Conservation (phyloP, 768 basidiomycete species). For the Amanita inopinata region DNA sequence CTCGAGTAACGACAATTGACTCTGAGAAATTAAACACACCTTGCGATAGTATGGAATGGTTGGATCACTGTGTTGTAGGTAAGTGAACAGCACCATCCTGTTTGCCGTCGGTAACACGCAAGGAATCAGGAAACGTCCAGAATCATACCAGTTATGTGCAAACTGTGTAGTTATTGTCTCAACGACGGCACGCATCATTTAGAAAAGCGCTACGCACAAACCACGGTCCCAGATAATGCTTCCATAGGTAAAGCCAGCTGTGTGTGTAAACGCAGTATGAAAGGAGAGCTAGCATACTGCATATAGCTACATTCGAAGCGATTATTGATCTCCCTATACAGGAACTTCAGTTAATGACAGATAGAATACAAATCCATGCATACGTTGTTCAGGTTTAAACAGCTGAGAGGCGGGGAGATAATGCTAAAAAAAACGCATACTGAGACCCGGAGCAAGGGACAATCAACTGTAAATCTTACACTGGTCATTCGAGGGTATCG, state of each 20-base stretch:
- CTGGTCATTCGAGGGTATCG: conserved; percentile 34
- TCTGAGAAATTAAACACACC: conserved; percentile 13
- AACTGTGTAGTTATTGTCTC: conserved; percentile 20
- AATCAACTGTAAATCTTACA: conserved; percentile 22
- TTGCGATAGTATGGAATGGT: conserved; percentile 50
- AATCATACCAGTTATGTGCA: conserved; percentile 33
- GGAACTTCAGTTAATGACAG: background rate
- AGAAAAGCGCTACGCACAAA: conserved; percentile 24
- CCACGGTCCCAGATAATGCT: conserved; percentile 40
- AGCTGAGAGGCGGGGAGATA: conserved; percentile 32
- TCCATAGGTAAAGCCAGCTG: conserved; percentile 26
- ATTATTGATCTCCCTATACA: conserved; percentile 25
- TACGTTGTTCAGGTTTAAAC: conserved; percentile 37
- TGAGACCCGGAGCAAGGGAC: background rate
- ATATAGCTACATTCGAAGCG: conserved; percentile 32
- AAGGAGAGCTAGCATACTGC: conserved; percentile 25
- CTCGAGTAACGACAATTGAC: background rate
- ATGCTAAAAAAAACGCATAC: conserved; percentile 21
- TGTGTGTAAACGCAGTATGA: conserved; percentile 21
- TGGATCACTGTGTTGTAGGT: conserved; percentile 53
- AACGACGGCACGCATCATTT: background rate
- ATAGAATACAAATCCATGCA: conserved; percentile 6
- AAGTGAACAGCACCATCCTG: conserved; percentile 55
- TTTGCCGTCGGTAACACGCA: conserved; percentile 8
- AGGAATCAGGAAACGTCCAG: background rate